Evolutionary conservation across 345 rosid species (phyloP), one percentile per base, ranked within the genome.

Genomic region (Citrus medica): DNA sequence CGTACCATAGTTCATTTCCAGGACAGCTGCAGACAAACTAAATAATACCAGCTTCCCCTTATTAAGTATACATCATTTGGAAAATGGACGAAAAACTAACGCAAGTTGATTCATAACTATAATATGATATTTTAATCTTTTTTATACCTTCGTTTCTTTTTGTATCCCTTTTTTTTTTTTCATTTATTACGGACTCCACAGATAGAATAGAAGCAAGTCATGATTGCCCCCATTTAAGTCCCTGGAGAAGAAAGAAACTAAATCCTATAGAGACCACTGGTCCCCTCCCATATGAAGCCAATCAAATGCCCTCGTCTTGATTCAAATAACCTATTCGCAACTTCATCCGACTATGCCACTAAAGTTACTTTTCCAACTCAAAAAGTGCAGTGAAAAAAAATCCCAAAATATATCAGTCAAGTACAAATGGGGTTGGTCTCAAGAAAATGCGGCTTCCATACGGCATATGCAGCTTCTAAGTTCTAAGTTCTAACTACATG

Each of bases 361-460:
- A 77, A 71, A 76, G 69, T 17, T 17, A 59, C 69, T 51, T 78
- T 77, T 81, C 78, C 76, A 82, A 84, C 83, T 82, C 79, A 76
- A 80, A 82, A 87, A 64, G 76, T 55, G 67, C 28, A 56, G 74
- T 4, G 74, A 25, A 76, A 80, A 76, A 79, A 71, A 65, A 64
- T 46, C 64, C 58, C 28, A 68, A 74, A 75, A 42, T 7, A 79
- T 27, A 51, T 2, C 17, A 62, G 60, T 70, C 67, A 82, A 82
- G 85, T 83, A 65, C 86, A 76, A 73, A 10, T 63, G 88, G 88
- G 85, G 83, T 73, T 84, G 78, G 92, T 89, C 94, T 89, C 93
- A 87, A 92, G 91, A 89, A 87, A 89, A 79, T 89, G 90, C 93
- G 89, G 93, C 93, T 80, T 25, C 79, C 89, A 32, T 42, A 82